Percentiles rank a stretch among this genome's conserved stretches.
These are phyloP conservation scores for Westerdykella sp. DNA, from an alignment of 2,329 filamentous ascomycete genomes.

Conservation along the genomic window DNA sequence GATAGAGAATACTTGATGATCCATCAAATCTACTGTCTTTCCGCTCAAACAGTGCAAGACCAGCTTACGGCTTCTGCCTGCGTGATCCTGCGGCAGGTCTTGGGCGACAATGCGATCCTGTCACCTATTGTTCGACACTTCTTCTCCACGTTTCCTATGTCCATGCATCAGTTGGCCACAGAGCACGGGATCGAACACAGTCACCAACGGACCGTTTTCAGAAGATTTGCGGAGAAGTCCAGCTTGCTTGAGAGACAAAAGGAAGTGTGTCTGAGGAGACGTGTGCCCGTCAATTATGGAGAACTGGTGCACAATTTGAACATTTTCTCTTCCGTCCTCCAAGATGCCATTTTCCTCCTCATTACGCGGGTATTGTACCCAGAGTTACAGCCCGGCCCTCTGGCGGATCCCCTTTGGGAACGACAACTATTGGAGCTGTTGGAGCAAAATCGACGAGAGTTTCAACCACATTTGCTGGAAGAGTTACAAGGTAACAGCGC, in stretches of 20 bases:
- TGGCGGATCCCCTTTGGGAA: too few relatives aligned
- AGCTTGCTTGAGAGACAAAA: too few relatives aligned
- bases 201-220: conserved; percentile 28
- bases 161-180: conserved; percentile 19
- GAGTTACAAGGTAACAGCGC: too few relatives aligned
- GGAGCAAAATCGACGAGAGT: too few relatives aligned
- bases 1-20: conserved; percentile 27
- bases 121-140: conserved; percentile 37
- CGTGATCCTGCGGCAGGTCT: conserved; percentile 37
- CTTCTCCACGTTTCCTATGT: conserved; percentile 46
- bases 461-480: too few relatives aligned
- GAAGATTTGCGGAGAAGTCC: conserved; percentile 40
- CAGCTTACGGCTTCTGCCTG: conserved; percentile 17
- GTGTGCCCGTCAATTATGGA: conserved; percentile 50
- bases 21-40: conserved; percentile 27
- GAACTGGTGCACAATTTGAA: conserved; percentile 49
- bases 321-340: conserved; percentile 48
- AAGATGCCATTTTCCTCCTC: conserved; percentile 47
- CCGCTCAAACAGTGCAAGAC: too few relatives aligned
- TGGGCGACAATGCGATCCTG: conserved; percentile 44
- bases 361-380: too few relatives aligned
- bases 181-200: conserved; percentile 12
- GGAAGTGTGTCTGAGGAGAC: too few relatives aligned
- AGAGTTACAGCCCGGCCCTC: too few relatives aligned
- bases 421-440: too few relatives aligned